Evolutionary conservation across 208 protist genomes (phyloP).

Genomic region (Herpetomonas samuelpessoai): DNA sequence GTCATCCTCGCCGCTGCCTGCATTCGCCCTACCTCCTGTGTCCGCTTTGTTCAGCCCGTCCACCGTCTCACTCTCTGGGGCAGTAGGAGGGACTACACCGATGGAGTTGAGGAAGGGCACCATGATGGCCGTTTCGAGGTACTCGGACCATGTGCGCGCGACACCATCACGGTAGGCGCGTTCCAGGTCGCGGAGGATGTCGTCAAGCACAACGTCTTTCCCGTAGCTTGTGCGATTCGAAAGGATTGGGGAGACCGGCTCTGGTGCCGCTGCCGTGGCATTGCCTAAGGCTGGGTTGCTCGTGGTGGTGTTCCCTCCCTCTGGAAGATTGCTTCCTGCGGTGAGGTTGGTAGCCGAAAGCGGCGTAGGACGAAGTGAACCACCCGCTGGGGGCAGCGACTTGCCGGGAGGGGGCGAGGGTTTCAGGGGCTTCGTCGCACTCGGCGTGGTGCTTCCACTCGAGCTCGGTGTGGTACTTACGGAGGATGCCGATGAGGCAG

Average conservation of each 20-base stretch:
- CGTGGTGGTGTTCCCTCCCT: not conserved
- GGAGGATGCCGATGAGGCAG: not conserved
- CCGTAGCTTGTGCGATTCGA: slow-evolving; percentile 1
- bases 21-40: not conserved
- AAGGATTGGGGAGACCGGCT: not conserved
- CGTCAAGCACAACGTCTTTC: slow-evolving; percentile 36
- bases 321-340: not conserved
- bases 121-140: slow-evolving; percentile 32
- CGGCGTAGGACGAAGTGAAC: not conserved
- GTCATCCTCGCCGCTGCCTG: not conserved
- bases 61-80: not conserved
- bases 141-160: slow-evolving; percentile 46
- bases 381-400: not conserved
- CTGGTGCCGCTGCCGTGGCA: not conserved
- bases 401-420: not conserved
- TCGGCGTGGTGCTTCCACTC: not conserved
- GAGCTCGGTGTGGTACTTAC: not conserved
- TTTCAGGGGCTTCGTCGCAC: not conserved
- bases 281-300: not conserved
- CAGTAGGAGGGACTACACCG: not conserved
- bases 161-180: slow-evolving; percentile 47
- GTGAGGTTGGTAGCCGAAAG: not conserved
- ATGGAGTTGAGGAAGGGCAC: slow-evolving; percentile 4
- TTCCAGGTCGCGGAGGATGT: slow-evolving; percentile 58
- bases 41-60: not conserved